A percentile compares a stretch with the other conserved stretches of the same genome.
Evolutionary conservation across 2,329 filamentous ascomycete species (phyloP).

Genomic region (Sphaerulina vaccinii): DNA sequence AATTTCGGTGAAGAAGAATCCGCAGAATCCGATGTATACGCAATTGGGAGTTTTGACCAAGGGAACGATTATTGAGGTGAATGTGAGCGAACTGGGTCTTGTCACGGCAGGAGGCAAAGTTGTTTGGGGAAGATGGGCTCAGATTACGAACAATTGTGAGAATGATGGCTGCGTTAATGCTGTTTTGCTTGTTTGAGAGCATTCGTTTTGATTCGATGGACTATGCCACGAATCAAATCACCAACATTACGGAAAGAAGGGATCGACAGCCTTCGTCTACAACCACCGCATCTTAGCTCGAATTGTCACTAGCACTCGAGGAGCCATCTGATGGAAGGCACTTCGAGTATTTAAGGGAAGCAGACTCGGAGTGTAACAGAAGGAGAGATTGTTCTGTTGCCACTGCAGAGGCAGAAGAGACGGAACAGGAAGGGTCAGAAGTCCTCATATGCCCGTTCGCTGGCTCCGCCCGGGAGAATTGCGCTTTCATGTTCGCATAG

Average conservation of each 20-base stretch:
- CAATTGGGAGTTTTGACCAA: slow-evolving; percentile 87
- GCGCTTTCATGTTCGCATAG: too few species aligned
- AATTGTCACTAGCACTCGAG: background rate
- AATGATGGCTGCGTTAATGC: slow-evolving; percentile 59
- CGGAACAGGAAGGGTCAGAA: too few species aligned
- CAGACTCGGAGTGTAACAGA: too few species aligned
- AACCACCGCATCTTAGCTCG: background rate
- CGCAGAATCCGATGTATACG: slow-evolving; percentile 86
- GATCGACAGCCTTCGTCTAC: background rate
- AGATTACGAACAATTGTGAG: slow-evolving; percentile 62
- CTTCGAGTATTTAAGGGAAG: slow-evolving; percentile 1
- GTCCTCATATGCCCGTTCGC: too few species aligned
- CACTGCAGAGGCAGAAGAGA: too few species aligned
- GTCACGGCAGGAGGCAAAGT: slow-evolving; percentile 91
- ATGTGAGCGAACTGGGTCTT: slow-evolving; percentile 86
- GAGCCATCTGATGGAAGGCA: slow-evolving; percentile 2
- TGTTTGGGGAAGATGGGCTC: slow-evolving; percentile 84
- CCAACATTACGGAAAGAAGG: background rate
- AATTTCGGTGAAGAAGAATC: slow-evolving; percentile 74
- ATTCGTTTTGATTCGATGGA: too few species aligned
- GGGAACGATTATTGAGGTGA: slow-evolving; percentile 84
- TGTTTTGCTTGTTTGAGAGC: slow-evolving; percentile 19
- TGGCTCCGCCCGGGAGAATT: too few species aligned
- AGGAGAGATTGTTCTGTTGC: too few species aligned
- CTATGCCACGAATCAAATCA: too few species aligned